Base-by-base conservation (phyloP, 2,329 filamentous ascomycete genomes). In the Teratosphaeria destructans region DNA sequence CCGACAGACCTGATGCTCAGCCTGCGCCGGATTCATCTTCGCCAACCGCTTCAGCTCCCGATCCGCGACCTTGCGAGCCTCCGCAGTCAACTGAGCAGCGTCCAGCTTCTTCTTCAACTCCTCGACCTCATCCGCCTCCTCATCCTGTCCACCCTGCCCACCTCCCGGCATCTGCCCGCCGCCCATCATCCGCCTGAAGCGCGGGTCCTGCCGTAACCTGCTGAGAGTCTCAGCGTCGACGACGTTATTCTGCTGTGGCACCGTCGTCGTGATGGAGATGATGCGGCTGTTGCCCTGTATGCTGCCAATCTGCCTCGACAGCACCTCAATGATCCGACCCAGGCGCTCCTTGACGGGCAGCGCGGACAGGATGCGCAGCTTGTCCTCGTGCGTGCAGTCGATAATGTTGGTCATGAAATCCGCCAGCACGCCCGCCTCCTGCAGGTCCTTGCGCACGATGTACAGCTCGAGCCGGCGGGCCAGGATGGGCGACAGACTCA, bases 381-480 rank as follows among this genome's bases (percentile, higher is more conserved):
- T 96, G 71, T 99, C 94, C 72, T 96, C 90, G 64, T 95, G 88
- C 10, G 85, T 88, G 56, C 88, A 86, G 63, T 96, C 90, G 2
- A 95, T 84, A 27, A 97, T 83, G 71, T 96, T 95, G 47, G 90
- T 87, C 90, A 99, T 96, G 72, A 97, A 97, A 72, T 99, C 94
- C 6, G 94, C 93, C 10, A 99, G 80, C 8, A 85, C 78, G 2
- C 93, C 93, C 1, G 92, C 92, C 66, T 97, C 91, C 52, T 84
- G 80, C 56, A 94, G 73, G 61, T 90, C 86, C 71, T 94, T 95
- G 72, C 87, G 85, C 35, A 85, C 82, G 64, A 99, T 96, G 73
- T 90, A 94, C 57, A 92, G 77, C 69, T 97, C 92, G 52, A 99
- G 83, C 57, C 92, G 85, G 56, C 91, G 85, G 0, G 90, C 90